phyloP scores from a whole-genome alignment of 106 monocot genomes.

The Platanthera zijinensis region DNA sequence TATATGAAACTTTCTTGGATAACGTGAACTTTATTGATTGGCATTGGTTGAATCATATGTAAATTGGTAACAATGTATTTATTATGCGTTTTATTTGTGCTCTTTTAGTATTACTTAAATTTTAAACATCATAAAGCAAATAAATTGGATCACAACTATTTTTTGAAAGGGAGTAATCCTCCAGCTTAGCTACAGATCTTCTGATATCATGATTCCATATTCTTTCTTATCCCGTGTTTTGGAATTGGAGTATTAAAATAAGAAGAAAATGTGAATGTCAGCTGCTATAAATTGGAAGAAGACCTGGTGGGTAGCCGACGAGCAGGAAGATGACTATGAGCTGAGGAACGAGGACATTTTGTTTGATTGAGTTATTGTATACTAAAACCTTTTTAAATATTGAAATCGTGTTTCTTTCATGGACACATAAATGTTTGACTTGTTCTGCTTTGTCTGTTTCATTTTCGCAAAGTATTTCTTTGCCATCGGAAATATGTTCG shows the following conservation, averaged over 20 bases:
- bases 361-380: too few species aligned
- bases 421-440: too few species aligned
- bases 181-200: not conserved
- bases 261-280: not conserved
- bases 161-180: not conserved
- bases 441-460: too few species aligned
- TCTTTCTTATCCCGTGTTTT: not conserved
- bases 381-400: too few species aligned
- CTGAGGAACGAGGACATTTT: too few species aligned
- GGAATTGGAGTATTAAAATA: not conserved
- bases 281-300: too few species aligned
- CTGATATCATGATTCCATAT: not conserved
- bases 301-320: too few species aligned
- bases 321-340: too few species aligned
- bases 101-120: not conserved
- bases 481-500: too few species aligned
- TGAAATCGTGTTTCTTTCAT: too few species aligned
- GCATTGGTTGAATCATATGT: not conserved
- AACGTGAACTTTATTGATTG: not conserved
- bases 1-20: not conserved
- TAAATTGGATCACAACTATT: not conserved
- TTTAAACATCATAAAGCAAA: not conserved
- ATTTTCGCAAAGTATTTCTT: too few species aligned
- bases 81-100: not conserved
- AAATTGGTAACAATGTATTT: not conserved